phyloP scores from a whole-genome alignment of 2,329 filamentous ascomycete genomes.

The Trichoderma sp. region DNA sequence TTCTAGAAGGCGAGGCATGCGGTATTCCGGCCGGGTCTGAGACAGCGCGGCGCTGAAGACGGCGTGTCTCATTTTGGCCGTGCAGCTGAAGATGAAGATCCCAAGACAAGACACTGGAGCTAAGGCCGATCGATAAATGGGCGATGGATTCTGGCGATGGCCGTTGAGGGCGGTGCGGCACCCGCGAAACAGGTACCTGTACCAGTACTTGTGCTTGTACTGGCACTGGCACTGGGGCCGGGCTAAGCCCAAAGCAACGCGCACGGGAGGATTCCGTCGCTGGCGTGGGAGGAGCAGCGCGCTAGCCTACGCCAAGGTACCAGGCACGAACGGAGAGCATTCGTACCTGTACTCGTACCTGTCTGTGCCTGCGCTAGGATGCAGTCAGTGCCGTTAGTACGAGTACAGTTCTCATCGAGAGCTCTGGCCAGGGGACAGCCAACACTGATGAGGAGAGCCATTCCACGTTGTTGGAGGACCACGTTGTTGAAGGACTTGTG shows the following conservation, averaged over 20 bases:
- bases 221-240: not conserved
- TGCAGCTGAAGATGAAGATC: slow-evolving; percentile 11
- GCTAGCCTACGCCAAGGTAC: slow-evolving; percentile 8
- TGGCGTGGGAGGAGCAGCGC: not conserved
- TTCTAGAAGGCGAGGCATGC: slow-evolving; percentile 4
- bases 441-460: not conserved
- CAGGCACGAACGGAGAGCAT: not conserved
- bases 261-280: slow-evolving; percentile 10
- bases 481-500: not conserved
- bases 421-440: not conserved
- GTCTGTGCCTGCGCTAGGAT: not conserved
- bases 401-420: not conserved
- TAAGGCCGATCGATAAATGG: slow-evolving; percentile 6
- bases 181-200: not conserved
- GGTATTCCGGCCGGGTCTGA: not conserved
- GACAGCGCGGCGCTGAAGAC: slow-evolving; percentile 2
- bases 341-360: not conserved
- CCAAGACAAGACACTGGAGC: not conserved
- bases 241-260: not conserved
- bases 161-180: not conserved
- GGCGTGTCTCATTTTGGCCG: slow-evolving; percentile 6
- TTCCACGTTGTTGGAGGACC: not conserved
- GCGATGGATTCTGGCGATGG: not conserved
- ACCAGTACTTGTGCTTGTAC: not conserved
- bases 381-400: not conserved